phyloP scores from a whole-genome alignment of 495 filamentous ascomycete genomes.

The Neurospora tetraspora region DNA sequence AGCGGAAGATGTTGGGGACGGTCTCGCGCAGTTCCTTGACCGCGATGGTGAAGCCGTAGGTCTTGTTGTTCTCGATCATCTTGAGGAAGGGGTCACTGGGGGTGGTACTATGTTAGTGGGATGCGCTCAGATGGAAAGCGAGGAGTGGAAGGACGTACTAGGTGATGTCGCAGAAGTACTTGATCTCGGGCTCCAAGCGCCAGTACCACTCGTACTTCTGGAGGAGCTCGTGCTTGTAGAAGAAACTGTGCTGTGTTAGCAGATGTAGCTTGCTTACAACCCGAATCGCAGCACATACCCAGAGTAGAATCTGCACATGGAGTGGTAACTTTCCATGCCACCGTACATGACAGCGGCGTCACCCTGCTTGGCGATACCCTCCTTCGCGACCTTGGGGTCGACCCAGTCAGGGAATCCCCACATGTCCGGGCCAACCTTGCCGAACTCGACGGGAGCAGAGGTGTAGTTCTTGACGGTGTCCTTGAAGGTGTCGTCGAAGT shows the following conservation, averaged over 20 bases:
- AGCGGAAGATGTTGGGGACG: slow-evolving; percentile 97
- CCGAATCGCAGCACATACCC: slow-evolving; percentile 46
- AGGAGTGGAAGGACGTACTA: slow-evolving; percentile 56
- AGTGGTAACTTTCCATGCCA: slow-evolving; percentile 97
- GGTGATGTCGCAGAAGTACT: slow-evolving; percentile 99
- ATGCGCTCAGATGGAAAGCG: not conserved
- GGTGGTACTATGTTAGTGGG: slow-evolving; percentile 6
- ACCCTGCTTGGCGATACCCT: slow-evolving; percentile 91
- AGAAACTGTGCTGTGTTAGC: slow-evolving; percentile 52
- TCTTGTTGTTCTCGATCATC: slow-evolving; percentile 91
- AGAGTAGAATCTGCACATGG: slow-evolving; percentile 98
- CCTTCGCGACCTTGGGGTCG: slow-evolving; percentile 83
- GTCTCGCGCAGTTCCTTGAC: slow-evolving; percentile 98
- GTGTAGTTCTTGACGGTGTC: slow-evolving; percentile 85
- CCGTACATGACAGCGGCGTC: slow-evolving; percentile 99
- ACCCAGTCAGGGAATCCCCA: slow-evolving; percentile 99
- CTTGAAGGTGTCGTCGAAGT: slow-evolving; percentile 91
- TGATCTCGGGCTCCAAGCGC: slow-evolving; percentile 99
- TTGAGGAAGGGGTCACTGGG: slow-evolving; percentile 84
- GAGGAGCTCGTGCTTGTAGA: slow-evolving; percentile 95
- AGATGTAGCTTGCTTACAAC: not conserved
- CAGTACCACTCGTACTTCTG: slow-evolving; percentile 99
- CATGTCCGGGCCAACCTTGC: slow-evolving; percentile 80
- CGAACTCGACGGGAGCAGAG: slow-evolving; percentile 77
- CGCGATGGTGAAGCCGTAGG: slow-evolving; percentile 97